A percentile compares a stretch with the other conserved stretches of the same genome.
These are phyloP conservation scores for Trichoderma arundinaceum DNA, from an alignment of 2,329 filamentous ascomycete genomes.

Conservation along the genomic window DNA sequence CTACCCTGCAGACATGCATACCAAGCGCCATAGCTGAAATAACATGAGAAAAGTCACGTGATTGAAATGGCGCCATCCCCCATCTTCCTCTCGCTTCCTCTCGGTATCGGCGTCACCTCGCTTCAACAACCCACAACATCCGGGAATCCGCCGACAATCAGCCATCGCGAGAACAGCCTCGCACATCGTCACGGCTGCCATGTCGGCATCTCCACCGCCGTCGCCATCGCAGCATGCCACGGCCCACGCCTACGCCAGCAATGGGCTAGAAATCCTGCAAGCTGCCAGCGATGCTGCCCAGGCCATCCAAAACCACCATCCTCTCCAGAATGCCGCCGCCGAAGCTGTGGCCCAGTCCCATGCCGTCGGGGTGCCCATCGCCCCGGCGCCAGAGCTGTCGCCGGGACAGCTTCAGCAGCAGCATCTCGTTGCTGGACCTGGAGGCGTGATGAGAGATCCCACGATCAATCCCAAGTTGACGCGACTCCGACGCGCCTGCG, in stretches of 20 bases:
- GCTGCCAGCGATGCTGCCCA: constrained; percentile 53
- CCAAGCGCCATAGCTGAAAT: no score
- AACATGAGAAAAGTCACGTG: constrained; percentile 12
- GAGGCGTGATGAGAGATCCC: constrained; percentile 46
- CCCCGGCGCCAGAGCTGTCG: constrained; percentile 27
- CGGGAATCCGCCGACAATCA: constrained; percentile 53
- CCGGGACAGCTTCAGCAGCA: constrained; percentile 34
- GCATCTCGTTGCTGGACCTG: constrained; percentile 31
- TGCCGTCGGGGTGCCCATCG: constrained; percentile 24
- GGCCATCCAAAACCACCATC: constrained; percentile 47
- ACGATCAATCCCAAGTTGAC: constrained; percentile 58
- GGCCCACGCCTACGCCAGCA: constrained; percentile 53
- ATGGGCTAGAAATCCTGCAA: constrained; percentile 54
- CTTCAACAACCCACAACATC: constrained; percentile 46
- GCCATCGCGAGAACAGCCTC: constrained; percentile 43
- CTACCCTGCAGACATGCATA: no score
- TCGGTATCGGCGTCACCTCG: constrained; percentile 47
- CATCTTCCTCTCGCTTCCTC: constrained; percentile 16
- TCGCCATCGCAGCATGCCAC: constrained; percentile 39
- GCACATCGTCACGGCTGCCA: constrained; percentile 27
- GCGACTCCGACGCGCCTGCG: constrained; percentile 63
- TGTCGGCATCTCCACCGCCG: constrained; percentile 39
- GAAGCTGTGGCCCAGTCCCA: constrained; percentile 42
- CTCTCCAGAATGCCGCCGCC: constrained; percentile 48
- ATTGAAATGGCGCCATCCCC: not conserved